Evolutionary conservation across 2,329 filamentous ascomycete genomes (phyloP).

Genomic region (Arthrobotrys entomopaga): DNA sequence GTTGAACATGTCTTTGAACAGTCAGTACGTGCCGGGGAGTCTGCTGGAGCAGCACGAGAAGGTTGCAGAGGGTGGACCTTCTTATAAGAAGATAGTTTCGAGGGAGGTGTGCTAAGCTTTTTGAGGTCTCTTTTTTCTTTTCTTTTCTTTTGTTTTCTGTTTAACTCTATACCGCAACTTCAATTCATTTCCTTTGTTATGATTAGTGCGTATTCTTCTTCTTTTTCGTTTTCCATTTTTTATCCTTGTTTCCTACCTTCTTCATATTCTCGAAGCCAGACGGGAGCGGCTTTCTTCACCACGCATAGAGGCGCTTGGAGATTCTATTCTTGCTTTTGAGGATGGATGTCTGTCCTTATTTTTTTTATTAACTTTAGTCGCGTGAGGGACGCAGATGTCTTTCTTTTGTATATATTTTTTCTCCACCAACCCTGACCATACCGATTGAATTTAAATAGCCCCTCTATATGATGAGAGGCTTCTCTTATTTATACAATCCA

Average conservation of each 20-base stretch:
- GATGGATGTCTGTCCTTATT: neutral
- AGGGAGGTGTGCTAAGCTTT: conserved; percentile 32
- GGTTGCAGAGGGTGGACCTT: conserved; percentile 38
- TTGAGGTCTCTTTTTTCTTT: neutral
- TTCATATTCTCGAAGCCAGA: too few species aligned
- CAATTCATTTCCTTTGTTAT: conserved; percentile 17
- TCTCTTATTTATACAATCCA: too few species aligned
- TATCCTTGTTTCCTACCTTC: conserved; percentile 27
- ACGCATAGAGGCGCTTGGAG: conserved; percentile 21
- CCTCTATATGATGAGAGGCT: too few species aligned
- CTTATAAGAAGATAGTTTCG: conserved; percentile 36
- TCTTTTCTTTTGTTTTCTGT: neutral
- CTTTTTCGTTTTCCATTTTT: conserved; percentile 23
- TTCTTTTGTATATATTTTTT: conserved; percentile 62
- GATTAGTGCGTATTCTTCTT: neutral
- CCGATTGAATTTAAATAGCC: too few species aligned
- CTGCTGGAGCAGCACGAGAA: conserved; percentile 53
- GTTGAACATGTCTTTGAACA: conserved; percentile 51
- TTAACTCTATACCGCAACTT: neutral
- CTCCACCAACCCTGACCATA: too few species aligned
- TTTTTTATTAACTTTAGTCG: neutral
- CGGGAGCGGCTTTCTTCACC: too few species aligned
- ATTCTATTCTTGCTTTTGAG: conserved; percentile 8
- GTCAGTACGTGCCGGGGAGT: conserved; percentile 44
- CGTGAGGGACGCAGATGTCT: conserved; percentile 58